These are phyloP conservation scores for Xylaria curta DNA, from an alignment of 495 filamentous ascomycete species.

Conservation along the genomic window DNA sequence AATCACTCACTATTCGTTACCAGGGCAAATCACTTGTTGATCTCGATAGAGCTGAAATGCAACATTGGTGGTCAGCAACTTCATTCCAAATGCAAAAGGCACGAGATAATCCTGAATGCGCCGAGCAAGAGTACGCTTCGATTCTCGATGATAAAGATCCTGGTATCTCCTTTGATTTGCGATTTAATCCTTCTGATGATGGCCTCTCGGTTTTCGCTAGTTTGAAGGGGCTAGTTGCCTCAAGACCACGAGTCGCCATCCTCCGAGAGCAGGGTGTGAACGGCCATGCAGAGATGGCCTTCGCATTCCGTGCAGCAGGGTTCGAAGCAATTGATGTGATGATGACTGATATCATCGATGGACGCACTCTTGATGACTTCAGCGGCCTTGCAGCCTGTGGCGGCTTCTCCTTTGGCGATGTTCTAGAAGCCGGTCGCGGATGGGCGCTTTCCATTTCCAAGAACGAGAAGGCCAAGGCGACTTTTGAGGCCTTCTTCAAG, in stretches of 20 bases:
- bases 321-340: conserved; percentile 94
- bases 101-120: conserved; percentile 86
- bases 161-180: conserved; percentile 84
- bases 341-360: conserved; percentile 91
- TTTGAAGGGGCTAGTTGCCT: conserved; percentile 69
- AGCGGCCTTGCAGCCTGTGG: conserved; percentile 91
- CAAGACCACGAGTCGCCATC: conserved; percentile 89
- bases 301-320: conserved; percentile 89
- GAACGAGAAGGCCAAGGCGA: conserved; percentile 73
- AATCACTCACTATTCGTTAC: conserved; percentile 77
- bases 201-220: conserved; percentile 58
- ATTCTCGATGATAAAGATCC: conserved; percentile 80
- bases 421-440: conserved; percentile 90
- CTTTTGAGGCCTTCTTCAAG: conserved; percentile 87
- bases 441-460: conserved; percentile 96
- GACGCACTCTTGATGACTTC: conserved; percentile 78
- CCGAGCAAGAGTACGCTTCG: conserved; percentile 80
- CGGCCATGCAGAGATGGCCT: conserved; percentile 94
- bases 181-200: conserved; percentile 80
- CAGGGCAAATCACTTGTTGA: conserved; percentile 70
- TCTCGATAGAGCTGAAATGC: conserved; percentile 72
- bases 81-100: conserved; percentile 91
- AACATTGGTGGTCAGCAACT: conserved; percentile 87
- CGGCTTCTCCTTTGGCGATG: conserved; percentile 97
- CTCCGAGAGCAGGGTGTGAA: conserved; percentile 95